Base-by-base conservation (phyloP, 306 rosid species). In the Quercus wislizeni region DNA sequence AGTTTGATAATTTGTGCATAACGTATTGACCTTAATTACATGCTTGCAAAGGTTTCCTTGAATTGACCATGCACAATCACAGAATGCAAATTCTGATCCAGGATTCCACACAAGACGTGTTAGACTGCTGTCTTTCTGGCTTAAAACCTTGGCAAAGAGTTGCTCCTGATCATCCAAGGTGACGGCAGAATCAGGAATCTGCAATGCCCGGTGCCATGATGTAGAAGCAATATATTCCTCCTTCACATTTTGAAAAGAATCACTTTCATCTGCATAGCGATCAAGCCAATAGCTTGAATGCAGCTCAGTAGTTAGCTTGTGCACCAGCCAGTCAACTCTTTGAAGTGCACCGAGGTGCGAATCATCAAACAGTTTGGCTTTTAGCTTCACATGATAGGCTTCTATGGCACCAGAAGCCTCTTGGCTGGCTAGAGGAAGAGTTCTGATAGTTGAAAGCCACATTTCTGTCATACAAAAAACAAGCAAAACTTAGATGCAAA, bases 321-420 rank as follows among this genome's bases (percentile, higher is more conserved):
- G 97, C 65, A 91, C 99, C 71, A 91, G 86, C 98, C 98, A 92
- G 82, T 95, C 99, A n/a, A 93, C 97, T 86, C 99, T 90, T 86
- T 89, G 95, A 52, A 92, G 85, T 4, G 98, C 98, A 81, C 99
- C 96, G 41, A 95, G 94, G 89, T 95, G 97, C 2, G 99, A 89
- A 88, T 95, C 97, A 62, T 95, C 97, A 65, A 95, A 95, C 76
- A 95, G 90, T 79, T 91, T 92, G 75, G 90, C 89, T 81, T 95
- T 95, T 84, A 95, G 86, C 79, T 93, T 93, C 83, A 93, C 87
- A 75, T 93, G 97, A 80, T 92, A 92, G 73, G 99, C 89, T 85
- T 92, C 98, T 61, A 95, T 84, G 76, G 98, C 99, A 84, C 98
- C 92, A 75, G 97, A 95, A 68, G 97, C 92, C 86, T 95, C 99